Base-by-base conservation (phyloP, 331 rosid species). In the Quercus phellos region DNA sequence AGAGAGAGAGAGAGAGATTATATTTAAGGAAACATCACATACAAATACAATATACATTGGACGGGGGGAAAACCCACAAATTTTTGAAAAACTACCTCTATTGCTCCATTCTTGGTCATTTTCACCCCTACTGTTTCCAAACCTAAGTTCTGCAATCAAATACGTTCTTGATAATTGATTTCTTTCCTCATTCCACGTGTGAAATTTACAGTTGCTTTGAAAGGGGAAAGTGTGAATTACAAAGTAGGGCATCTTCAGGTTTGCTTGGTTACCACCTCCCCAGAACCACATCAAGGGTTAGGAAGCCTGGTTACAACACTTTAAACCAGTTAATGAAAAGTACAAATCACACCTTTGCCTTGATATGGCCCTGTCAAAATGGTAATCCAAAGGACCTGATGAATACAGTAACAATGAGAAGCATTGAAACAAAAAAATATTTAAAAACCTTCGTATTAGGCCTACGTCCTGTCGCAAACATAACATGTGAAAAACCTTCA, bases 401-500 rank as follows among this genome's bases (percentile, higher is more conserved):
- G 51, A 18, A 66, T 17, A 11, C 24, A 18, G 26, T 66, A 55
- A 17, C 21, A 55, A 19, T 50, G 55, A 43, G 60, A 35, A 63
- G 70, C 9, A 75, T 6, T 73, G 3, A 17, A 64, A 55, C 74
- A 56, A 30, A 66, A 19, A 26, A 32, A 84, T 67, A 79, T 4
- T 55, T 11, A 32, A 66, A 78, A 75, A 95, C 99, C 98, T 88
- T 81, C 70, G 93, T 95, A 90, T 91, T 95, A 80, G 99, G 97
- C 71, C 80, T 81, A 55, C 99, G 99, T 50, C 99, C 99, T 22
- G 99, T 95, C 18, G 99, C 99, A 84, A 95, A 93, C 98, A 95
- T 93, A 63, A 95, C 74, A 74, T 93, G 97, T 26, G 99, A 93
- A 84, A 93, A 93, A 51, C 99, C 99, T 30, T 89, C 97, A 74